Base-by-base conservation (phyloP, 202 grass and related monocot species). In the Saccharum hybrid region DNA sequence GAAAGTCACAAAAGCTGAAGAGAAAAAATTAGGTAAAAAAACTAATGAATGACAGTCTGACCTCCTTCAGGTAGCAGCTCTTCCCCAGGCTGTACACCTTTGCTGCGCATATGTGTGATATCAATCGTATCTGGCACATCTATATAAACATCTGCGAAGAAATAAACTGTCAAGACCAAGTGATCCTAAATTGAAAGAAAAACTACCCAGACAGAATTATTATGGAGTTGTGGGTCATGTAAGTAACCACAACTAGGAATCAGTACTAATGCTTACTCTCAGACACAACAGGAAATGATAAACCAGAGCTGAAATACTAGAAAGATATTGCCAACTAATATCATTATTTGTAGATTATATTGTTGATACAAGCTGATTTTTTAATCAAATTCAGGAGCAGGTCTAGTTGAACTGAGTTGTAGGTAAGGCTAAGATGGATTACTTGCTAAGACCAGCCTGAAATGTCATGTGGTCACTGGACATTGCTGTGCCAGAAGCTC, bases 81-180 rank as follows among this genome's bases (percentile, higher is more conserved):
- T 89, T 99, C 96, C 83, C 93, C 93, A 59, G 93, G 93, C 72
- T 96, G 96, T 57, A 99, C 45, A 83, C 96, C 96, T 72, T 92
- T 96, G 83, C 96, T 96, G 5, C 91, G 89, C 96, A 96, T 96
- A 66, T 99, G 91, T 13, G 87, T 86, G 37, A 99, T 94, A 85
- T 99, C 96, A 61, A 99, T 94, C 72, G 84, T 90, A 87, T 99
- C 93, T 4, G 93, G 91, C 46, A 94, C 96, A 75, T 99, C 93
- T 82, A 99, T 91, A 74, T 99, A 99, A 65, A 94, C 96, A 96
- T 96, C 93, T 99, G 91, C 69, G 63, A 85, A 71, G 13, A 89
- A 36, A 63, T 66, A 21, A 67, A 71, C 54, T 48, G 64, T 84
- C 22, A 72, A 56, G 18, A 69, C 77, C 30, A 34, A 57, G 28